Base-by-base conservation (phyloP, 768 basidiomycete species). In the Tylopilus sp. region DNA sequence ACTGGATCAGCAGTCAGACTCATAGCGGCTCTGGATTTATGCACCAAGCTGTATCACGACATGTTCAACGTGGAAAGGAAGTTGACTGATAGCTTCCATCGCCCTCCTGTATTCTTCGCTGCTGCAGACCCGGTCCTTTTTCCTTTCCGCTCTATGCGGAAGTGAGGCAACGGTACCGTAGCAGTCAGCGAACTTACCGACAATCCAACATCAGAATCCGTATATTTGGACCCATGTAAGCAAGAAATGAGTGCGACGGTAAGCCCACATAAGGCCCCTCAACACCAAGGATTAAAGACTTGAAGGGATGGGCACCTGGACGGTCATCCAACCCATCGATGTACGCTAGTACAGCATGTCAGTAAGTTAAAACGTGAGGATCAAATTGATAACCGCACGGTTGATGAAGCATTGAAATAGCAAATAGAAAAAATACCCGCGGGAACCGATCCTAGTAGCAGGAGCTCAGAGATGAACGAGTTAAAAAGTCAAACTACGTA, bases 361-460 rank as follows among this genome's bases (percentile, higher is more conserved):
- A 51, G 40, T 38, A 43, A 52, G 12, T 6, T 22, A 4, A 5
- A 44, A 15, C 39, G 25, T 42, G 23, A 52, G n/a, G 18, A 46
- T n/a, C 36, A 50, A 40, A 28, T 44, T 18, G 20, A 51, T 45
- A 25, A 13, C 46, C 79, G 47, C 59, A 88, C 89, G 80, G 56
- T 87, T 85, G 59, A 88, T 82, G 67, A 95, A 95, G 58, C 89
- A 91, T 59, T 99, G 95, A 75, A 99, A 98, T 1, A 99, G 75
- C 20, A 95, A 75, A 72, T 85, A 99, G 75, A 85, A 95, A 68
- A 95, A 95, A 71, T 94, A 97, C 20, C 86, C 91, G 57, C 88
- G 75, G 1, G 82, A 70, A 6, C 95, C 95, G 48, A 98, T 88
- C 8, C 87, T 91, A n/a, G n/a, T n/a, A n/a, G 52, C 40, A 20